Evolutionary conservation across 352 stramenopile genomes (phyloP).

Genomic region (Blastocystis sp.): DNA sequence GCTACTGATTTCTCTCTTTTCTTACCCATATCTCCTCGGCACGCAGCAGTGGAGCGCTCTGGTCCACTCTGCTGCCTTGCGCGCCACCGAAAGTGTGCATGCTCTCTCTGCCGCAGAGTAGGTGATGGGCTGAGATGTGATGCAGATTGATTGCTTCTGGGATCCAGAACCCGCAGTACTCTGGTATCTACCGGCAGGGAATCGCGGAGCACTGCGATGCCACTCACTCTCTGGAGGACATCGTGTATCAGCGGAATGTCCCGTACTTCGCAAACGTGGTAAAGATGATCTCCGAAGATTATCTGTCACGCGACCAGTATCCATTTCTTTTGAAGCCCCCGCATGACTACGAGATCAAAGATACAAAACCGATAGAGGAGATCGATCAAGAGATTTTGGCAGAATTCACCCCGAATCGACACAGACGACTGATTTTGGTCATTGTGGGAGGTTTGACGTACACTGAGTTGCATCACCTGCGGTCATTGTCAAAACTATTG

Average conservation of each 20-base stretch:
- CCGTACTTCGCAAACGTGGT: conserved; percentile 5
- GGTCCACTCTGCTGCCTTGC: not conserved
- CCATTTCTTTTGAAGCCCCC: conserved; percentile 38
- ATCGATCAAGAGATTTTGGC: not conserved
- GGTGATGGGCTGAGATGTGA: not conserved
- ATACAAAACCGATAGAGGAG: not conserved
- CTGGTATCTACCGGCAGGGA: not conserved
- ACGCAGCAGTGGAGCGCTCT: conserved; percentile 2
- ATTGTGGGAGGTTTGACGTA: conserved; percentile 31
- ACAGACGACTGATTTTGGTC: conserved; percentile 9
- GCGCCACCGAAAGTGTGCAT: not conserved
- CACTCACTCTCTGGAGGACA: conserved; percentile 35
- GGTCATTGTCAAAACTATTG: not conserved
- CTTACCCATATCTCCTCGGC: conserved; percentile 1
- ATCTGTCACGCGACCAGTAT: conserved; percentile 15
- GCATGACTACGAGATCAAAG: not conserved
- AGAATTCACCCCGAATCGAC: conserved; percentile 15
- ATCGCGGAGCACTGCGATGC: not conserved
- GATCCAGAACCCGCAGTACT: not conserved
- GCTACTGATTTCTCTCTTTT: conserved; percentile 46
- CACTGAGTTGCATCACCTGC: conserved; percentile 43
- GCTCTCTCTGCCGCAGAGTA: not conserved
- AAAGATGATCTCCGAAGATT: conserved; percentile 24
- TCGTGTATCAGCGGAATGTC: conserved; percentile 35
- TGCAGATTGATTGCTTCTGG: not conserved